A percentile compares a stretch with the other conserved stretches of the same genome.
Evolutionary conservation across 169 alveolate species (phyloP).

Genomic region (Cryptosporidium canis): DNA sequence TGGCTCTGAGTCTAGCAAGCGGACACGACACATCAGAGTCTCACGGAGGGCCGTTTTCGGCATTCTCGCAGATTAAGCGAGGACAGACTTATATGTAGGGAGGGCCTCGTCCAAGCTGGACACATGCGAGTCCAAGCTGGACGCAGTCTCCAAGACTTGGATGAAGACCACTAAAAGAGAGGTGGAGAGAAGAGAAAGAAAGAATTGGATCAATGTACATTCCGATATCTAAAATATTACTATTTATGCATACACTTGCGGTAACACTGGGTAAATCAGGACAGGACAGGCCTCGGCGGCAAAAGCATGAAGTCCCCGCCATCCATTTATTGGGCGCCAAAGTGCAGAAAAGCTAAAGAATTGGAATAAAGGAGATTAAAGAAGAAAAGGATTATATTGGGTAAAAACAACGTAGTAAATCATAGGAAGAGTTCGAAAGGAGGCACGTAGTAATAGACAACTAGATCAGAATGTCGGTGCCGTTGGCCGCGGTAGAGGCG

Average conservation of each 20-base stretch:
- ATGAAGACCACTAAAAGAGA: no score
- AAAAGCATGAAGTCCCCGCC: background rate
- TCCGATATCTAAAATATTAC: background rate
- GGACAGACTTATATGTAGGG: no score
- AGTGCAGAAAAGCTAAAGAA: background rate
- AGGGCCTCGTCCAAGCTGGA: no score
- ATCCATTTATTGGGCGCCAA: slow-evolving; percentile 35
- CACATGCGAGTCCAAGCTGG: no score
- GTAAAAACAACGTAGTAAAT: background rate
- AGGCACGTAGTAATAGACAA: background rate
- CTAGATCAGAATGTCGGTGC: background rate
- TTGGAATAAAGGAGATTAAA: background rate
- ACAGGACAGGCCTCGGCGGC: slow-evolving; percentile 3
- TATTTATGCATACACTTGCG: background rate
- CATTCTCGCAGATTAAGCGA: no score
- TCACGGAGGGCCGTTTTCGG: no score
- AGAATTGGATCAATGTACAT: background rate
- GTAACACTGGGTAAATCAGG: slow-evolving; percentile 1
- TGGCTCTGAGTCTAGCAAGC: no score
- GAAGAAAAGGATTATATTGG: background rate
- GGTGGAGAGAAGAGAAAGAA: no score
- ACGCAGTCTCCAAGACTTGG: no score
- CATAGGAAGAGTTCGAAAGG: background rate
- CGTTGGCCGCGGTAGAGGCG: slow-evolving; percentile 1
- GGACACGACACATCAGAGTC: no score